These are phyloP conservation scores for Leishmania amazonensis DNA, from an alignment of 208 protist genomes.

Conservation along the genomic window DNA sequence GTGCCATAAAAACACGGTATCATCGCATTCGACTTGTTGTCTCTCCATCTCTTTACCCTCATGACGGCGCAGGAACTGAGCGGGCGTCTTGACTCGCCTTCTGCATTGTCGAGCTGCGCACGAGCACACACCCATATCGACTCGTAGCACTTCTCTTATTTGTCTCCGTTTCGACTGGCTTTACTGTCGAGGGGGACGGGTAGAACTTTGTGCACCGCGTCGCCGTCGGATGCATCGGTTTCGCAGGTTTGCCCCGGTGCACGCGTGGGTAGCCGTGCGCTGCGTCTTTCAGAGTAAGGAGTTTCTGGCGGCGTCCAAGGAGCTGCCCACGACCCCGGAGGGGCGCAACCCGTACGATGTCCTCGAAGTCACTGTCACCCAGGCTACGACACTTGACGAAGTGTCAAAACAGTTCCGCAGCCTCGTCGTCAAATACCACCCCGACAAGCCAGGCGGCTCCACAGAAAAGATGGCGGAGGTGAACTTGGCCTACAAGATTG, in stretches of 20 bases:
- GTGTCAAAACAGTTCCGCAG: conserved; percentile 88
- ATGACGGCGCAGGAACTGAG: neutral
- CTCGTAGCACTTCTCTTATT: neutral
- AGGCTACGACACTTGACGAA: conserved; percentile 74
- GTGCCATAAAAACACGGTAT: neutral
- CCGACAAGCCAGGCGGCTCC: conserved; percentile 86
- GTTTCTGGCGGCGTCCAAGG: conserved; percentile 70
- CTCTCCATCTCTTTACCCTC: conserved; percentile 17
- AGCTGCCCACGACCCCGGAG: conserved; percentile 80
- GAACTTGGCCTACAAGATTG: conserved; percentile 89
- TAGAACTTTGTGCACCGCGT: neutral
- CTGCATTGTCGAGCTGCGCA: neutral
- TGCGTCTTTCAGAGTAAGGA: conserved; percentile 82
- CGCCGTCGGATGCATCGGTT: conserved; percentile 31
- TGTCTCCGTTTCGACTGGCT: neutral
- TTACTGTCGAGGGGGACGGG: neutral
- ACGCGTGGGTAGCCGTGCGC: conserved; percentile 27
- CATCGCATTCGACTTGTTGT: neutral
- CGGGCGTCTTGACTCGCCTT: neutral
- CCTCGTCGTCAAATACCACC: conserved; percentile 87
- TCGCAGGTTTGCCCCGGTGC: conserved; percentile 14
- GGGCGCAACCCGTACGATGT: conserved; percentile 92
- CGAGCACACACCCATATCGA: neutral
- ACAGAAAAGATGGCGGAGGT: conserved; percentile 92
- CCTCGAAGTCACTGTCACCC: conserved; percentile 80